Percentiles rank a stretch among this genome's conserved stretches.
Evolutionary conservation across 768 basidiomycete genomes (phyloP).

Genomic region (Phaffia australis): DNA sequence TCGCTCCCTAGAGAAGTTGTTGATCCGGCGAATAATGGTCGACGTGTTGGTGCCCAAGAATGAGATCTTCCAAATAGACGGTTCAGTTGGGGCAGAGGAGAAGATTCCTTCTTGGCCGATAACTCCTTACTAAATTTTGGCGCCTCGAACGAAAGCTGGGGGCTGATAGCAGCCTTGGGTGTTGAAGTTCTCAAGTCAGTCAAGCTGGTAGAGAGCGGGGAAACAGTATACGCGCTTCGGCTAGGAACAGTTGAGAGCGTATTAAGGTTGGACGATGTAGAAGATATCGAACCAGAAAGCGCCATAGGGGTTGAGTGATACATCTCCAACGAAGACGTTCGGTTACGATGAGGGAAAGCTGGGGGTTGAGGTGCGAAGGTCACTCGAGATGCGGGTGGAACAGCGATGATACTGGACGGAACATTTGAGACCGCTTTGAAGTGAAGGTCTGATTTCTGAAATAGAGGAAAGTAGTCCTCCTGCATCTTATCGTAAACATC

Average conservation of each 20-base stretch:
- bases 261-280: conserved; percentile 7
- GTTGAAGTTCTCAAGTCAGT: conserved; percentile 6
- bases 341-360: conserved; percentile 10
- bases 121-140: neutral
- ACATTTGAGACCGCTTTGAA: conserved; percentile 66
- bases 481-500: conserved; percentile 84
- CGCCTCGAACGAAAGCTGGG: neutral
- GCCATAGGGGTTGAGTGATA: conserved; percentile 6
- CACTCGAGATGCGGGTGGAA: neutral
- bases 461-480: conserved; percentile 73
- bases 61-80: too few species aligned
- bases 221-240: neutral
- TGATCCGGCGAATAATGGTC: too few species aligned
- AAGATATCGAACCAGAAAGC: neutral
- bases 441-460: conserved; percentile 80
- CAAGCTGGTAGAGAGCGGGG: conserved; percentile 3
- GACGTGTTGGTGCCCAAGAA: too few species aligned
- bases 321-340: too few species aligned
- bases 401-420: conserved; percentile 12
- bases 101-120: neutral
- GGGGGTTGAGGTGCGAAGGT: conserved; percentile 5
- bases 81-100: neutral
- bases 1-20: too few species aligned
- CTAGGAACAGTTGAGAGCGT: conserved; percentile 3
- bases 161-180: neutral